Percentiles rank a stretch among this genome's conserved stretches.
phyloP scores from a whole-genome alignment of 2,329 filamentous ascomycete genomes.

The Corniculantispora saksenae region DNA sequence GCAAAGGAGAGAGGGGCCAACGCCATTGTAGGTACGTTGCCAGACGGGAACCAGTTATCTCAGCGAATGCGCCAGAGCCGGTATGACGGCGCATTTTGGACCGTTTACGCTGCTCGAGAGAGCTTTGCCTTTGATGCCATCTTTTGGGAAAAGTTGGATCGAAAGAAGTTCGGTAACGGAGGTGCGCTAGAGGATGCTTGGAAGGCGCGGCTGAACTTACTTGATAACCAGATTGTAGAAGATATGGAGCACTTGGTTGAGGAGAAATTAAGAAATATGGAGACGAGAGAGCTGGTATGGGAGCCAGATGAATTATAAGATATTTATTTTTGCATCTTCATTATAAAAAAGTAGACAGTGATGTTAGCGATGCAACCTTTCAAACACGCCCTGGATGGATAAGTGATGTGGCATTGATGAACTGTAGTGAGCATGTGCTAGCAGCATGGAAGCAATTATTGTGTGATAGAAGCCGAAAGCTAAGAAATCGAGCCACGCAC shows the following conservation, averaged over 20 bases:
- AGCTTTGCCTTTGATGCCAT: constrained; percentile 5
- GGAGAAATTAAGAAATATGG: background rate
- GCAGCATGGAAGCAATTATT: no score
- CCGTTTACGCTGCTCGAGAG: constrained; percentile 4
- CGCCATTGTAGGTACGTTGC: no score
- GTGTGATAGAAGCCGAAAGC: no score
- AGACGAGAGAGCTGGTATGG: constrained; percentile 14
- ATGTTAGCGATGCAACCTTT: no score
- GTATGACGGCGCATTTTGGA: background rate
- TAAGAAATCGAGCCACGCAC: no score
- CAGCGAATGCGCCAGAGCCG: constrained; percentile 7
- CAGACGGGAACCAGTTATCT: background rate
- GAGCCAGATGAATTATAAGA: constrained; percentile 9
- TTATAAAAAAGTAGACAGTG: no score
- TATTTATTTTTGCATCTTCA: no score
- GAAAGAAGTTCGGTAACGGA: background rate
- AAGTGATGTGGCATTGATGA: no score
- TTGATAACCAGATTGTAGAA: background rate
- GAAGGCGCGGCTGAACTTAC: background rate
- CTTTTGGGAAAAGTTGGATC: constrained; percentile 4
- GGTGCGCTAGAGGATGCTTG: constrained; percentile 6
- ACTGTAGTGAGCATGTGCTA: no score
- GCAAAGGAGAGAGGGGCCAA: no score
- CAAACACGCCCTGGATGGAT: no score
- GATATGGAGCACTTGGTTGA: constrained; percentile 6